Conservation (phyloP, 2,329 filamentous ascomycete genomes). For the Talaromyces sp. region DNA sequence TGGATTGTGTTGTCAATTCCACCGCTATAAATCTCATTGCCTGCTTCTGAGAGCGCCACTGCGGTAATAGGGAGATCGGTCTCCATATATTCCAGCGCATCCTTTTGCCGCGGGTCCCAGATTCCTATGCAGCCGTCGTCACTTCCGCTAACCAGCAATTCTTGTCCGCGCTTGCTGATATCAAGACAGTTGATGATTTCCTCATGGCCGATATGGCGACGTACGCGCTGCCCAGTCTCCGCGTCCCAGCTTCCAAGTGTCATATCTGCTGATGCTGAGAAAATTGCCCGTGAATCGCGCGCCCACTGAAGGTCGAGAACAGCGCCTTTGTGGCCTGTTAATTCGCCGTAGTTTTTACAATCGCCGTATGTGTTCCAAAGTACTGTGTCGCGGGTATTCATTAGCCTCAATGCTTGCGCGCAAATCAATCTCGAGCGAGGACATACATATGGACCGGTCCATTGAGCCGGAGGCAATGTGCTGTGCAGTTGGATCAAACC, state of each 20-base stretch:
- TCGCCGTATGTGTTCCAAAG: conserved; percentile 91
- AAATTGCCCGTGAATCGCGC: conserved; percentile 85
- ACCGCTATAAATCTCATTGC: conserved; percentile 92
- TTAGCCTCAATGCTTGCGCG: background rate
- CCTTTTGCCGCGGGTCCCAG: conserved; percentile 92
- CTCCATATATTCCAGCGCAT: conserved; percentile 82
- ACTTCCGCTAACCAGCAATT: conserved; percentile 85
- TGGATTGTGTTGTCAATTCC: conserved; percentile 97
- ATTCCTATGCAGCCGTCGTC: conserved; percentile 93
- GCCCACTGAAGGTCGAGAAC: conserved; percentile 95
- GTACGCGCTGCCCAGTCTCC: conserved; percentile 87
- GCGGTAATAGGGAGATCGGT: conserved; percentile 92
- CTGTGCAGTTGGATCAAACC: conserved; percentile 86
- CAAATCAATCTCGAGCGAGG: background rate
- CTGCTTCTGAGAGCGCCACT: conserved; percentile 86
- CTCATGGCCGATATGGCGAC: conserved; percentile 88
- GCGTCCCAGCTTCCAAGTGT: conserved; percentile 94
- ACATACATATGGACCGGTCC: conserved; percentile 84
- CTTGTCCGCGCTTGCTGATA: conserved; percentile 84
- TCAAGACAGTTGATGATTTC: conserved; percentile 94
- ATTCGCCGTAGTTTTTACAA: conserved; percentile 89
- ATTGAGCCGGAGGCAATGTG: conserved; percentile 93
- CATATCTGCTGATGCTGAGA: conserved; percentile 91
- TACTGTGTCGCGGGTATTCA: conserved; percentile 56
- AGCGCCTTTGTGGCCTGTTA: conserved; percentile 88